Base-by-base conservation (phyloP, 768 basidiomycete genomes). In the Punctularia strigosozonata region DNA sequence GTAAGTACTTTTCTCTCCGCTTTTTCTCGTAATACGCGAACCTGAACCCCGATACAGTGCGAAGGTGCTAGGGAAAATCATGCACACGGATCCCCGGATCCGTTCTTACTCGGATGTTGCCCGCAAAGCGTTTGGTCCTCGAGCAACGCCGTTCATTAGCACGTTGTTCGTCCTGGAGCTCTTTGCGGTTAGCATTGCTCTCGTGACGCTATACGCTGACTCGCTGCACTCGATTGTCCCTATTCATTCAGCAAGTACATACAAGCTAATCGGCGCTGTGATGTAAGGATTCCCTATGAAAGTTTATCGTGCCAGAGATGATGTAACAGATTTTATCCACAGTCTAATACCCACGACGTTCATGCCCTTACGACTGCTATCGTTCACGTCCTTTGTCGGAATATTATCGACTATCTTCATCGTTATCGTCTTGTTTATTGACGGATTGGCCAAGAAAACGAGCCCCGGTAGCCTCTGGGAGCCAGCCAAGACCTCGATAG, bases 71-170 rank as follows among this genome's bases (percentile, higher is more conserved):
- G 89, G 88, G 0, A 64, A 63, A 34, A 69, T 91, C 17, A 86
- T 92, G 37, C 50, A 79, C 14, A 58, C 67, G 10, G 87, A 95
- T 50, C 67, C 72, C 6, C 69, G 65, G 4, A 50, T 92, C 22
- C 71, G 73, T 19, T 88, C 90, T 4, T 97, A 95, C 54, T 73
- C 87, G 3, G 92, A 97, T 51, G 84, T 95, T 44, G 89, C 84
- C 20, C 69, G 74, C 42, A 88, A 84, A 51, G 90, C 92, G 1
- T 94, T 92, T 57, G 92, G 92, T 1, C 67, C 70, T 6, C 68
- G 67, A 32, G 81, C 80, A 0, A 77, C 72, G 22, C 60, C 75
- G 1, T 48, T 81, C 20, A 80, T 85, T 38, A 77, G 75, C 45
- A 38, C 68, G 5, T 65, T 94, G 46, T 94, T 95, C 55, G 89